Percentiles rank a stretch among this genome's conserved stretches.
phyloP scores from a whole-genome alignment of 345 rosid genomes.

The Aquilaria sinensis region DNA sequence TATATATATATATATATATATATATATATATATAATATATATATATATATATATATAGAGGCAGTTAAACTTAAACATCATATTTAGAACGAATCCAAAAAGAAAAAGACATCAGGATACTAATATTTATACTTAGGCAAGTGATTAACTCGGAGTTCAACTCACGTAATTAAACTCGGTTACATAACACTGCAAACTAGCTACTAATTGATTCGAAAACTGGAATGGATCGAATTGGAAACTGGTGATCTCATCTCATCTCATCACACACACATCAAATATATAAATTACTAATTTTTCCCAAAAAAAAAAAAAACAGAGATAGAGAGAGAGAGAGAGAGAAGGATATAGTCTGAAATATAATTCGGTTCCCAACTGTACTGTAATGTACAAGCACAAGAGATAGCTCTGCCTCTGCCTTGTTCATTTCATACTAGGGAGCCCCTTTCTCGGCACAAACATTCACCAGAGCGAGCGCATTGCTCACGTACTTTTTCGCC shows the following conservation, averaged over 20 bases:
- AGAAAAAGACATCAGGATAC: background rate
- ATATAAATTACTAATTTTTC: background rate
- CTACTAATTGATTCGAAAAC: background rate
- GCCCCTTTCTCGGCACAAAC: slow-evolving; percentile 44
- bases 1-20: background rate
- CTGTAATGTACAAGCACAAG: background rate
- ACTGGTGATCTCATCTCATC: no score
- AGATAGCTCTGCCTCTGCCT: background rate
- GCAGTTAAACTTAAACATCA: background rate
- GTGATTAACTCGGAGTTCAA: slow-evolving; percentile 17
- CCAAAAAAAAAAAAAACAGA: no score
- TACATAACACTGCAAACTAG: background rate
- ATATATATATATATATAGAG: background rate
- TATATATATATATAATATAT: background rate
- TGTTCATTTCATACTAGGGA: slow-evolving; percentile 9
- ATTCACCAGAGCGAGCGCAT: slow-evolving; percentile 67
- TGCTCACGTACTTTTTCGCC: slow-evolving; percentile 69
- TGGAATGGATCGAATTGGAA: background rate
- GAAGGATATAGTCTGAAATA: background rate
- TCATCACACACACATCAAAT: background rate
- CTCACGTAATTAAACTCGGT: slow-evolving; percentile 15
- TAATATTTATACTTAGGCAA: no score
- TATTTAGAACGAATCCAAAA: background rate
- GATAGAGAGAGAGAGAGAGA: background rate
- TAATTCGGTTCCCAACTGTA: no score